Evolutionary conservation across 1,139 yeast genomes (phyloP), one percentile per base, ranked within the genome.

Genomic region (Saccharomycopsis crataegensis): DNA sequence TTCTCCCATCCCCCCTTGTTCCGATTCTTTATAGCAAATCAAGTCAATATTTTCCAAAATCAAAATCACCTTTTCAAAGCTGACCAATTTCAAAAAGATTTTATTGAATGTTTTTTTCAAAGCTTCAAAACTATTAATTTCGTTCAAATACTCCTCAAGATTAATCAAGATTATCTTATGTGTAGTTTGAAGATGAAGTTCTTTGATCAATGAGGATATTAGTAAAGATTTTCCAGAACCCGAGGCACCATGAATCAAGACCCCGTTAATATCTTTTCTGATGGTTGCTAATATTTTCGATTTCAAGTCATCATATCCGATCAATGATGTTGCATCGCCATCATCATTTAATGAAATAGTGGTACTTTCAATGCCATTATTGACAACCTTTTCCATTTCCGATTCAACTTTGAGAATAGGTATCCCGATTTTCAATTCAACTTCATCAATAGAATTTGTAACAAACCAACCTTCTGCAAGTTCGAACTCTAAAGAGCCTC

Each of bases 21-120:
- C 96, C 54, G 74, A 71, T 60, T 86, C 94, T 1, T 86, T 86
- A 0, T 88, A 79, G 47, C 90, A 75, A 11, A 91, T 64, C 59
- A 80, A 78, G 61, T 91, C 96, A n/a, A 90, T 67, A 61, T 90
- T 90, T 61, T 93, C 98, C 40, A 93, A 66, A 1, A 91, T 69
- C 4, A 93, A 67, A 1, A 90, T 71, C 0, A 93, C 73, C 0
- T 98, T 97, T 32, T 86, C 75, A 63, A 82, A 79, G 96, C 96
- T 89, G 28, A 86, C 74, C 40, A 91, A 81, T 56, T 78, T 78
- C 48, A 78, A 77, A 32, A 85, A 65, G 71, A 82, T 74, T 48
- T 75, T 76, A 28, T 71, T 71, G 43, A 89, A 62, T 33, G 77
- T 64, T 31, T 72, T 78, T 50, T 75, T 74, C 51, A 87, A 67